A percentile compares a stretch with the other conserved stretches of the same genome.
phyloP scores from a whole-genome alignment of 139 green algal species.

The Nannochloris sp. region DNA sequence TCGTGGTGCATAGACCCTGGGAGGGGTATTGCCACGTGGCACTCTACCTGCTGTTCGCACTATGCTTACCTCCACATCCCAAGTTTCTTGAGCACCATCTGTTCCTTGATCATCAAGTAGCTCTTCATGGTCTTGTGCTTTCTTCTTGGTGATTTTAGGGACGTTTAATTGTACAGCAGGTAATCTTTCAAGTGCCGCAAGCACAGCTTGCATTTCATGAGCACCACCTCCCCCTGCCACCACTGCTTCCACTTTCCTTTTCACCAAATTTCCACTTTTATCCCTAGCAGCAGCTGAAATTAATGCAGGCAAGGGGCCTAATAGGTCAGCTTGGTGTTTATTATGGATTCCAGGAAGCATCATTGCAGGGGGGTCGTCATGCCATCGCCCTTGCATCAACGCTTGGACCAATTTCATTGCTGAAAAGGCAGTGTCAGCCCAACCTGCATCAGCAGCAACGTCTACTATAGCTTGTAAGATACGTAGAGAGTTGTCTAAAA shows the following conservation, averaged over 20 bases:
- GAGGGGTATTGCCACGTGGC: conserved; percentile 7
- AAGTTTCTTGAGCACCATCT: conserved; percentile 11
- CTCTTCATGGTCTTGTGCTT: too few species aligned
- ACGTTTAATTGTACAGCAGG: too few species aligned
- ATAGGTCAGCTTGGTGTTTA: too few species aligned
- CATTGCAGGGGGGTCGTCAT: conserved; percentile 59
- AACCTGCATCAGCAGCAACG: conserved; percentile 68
- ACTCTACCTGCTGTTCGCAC: not conserved
- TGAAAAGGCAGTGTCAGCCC: conserved; percentile 64
- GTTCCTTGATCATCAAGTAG: not conserved
- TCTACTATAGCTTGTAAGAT: conserved; percentile 91
- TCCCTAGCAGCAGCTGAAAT: too few species aligned
- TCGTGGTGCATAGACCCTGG: conserved; percentile 59
- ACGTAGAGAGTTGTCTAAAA: conserved; percentile 86
- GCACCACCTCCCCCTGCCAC: conserved; percentile 44
- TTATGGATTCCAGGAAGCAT: conserved; percentile 48
- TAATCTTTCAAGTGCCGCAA: too few species aligned
- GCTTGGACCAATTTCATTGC: conserved; percentile 78
- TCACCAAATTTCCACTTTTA: conserved; percentile 58
- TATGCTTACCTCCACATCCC: conserved; percentile 44
- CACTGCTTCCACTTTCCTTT: conserved; percentile 73
- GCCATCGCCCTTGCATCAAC: conserved; percentile 75
- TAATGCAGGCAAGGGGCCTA: too few species aligned
- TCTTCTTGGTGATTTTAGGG: too few species aligned
- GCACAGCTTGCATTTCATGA: conserved; percentile 59